Conservation (phyloP, 108 stramenopile species). For the Skeletonema marinoi region DNA sequence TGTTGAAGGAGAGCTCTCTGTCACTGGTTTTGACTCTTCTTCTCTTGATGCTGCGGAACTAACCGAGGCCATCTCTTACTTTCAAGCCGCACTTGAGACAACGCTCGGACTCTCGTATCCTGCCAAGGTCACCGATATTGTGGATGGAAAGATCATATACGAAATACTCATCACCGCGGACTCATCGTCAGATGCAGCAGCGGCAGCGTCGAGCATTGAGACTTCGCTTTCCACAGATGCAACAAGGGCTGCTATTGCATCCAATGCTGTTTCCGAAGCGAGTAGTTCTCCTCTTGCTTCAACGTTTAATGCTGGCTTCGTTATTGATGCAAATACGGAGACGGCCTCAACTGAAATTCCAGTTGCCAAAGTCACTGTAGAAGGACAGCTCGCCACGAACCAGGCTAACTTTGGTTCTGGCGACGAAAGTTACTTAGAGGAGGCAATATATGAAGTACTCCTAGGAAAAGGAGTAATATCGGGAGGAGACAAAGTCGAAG, state of each 20-base stretch:
- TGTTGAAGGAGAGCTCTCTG: conserved; percentile 16
- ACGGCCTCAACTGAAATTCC: not conserved
- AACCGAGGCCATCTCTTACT: conserved; percentile 3
- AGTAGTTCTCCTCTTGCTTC: too few species aligned
- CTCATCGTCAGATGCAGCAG: not conserved
- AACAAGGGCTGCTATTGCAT: not conserved
- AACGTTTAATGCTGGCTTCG: not conserved
- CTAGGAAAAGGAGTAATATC: not conserved
- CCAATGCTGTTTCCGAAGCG: not conserved
- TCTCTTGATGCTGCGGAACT: not conserved
- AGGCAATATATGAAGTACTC: not conserved
- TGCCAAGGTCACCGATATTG: not conserved
- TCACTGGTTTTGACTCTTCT: not conserved
- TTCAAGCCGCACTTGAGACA: conserved; percentile 5
- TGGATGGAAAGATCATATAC: not conserved
- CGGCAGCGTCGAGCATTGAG: not conserved
- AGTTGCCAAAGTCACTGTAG: not conserved
- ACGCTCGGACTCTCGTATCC: too few species aligned
- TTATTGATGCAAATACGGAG: not conserved
- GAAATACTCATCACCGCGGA: not conserved
- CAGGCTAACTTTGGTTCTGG: not conserved
- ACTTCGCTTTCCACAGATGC: not conserved
- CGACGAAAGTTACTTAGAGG: not conserved
- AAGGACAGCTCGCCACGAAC: not conserved
- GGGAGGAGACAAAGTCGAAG: not conserved